phyloP scores from a whole-genome alignment of 306 rosid species.

The Acacia confusa region DNA sequence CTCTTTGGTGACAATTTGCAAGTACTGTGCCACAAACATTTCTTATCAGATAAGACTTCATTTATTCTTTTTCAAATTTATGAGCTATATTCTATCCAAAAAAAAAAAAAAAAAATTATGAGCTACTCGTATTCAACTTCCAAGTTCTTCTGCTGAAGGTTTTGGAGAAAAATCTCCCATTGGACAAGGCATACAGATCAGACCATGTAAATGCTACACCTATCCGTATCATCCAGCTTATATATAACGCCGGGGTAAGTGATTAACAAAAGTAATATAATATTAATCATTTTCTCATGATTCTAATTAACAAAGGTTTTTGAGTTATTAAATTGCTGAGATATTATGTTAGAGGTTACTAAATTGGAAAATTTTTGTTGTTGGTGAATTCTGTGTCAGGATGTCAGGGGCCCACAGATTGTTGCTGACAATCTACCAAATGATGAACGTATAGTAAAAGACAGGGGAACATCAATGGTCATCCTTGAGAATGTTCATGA shows the following conservation, averaged over 20 bases:
- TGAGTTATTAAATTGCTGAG: not conserved
- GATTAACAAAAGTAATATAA: constrained; percentile 17
- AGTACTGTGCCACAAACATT: constrained; percentile 45
- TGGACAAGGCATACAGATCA: constrained; percentile 80
- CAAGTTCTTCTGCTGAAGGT: constrained; percentile 46
- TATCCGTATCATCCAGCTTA: constrained; percentile 83
- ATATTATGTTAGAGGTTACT: too few relatives aligned
- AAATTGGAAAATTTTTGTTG: constrained; percentile 16
- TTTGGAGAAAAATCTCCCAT: constrained; percentile 88
- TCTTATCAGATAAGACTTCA: not conserved
- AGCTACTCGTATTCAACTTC: constrained; percentile 23
- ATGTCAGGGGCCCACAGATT: constrained; percentile 96
- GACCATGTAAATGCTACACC: constrained; percentile 81
- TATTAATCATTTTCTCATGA: not conserved
- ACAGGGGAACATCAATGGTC: constrained; percentile 93
- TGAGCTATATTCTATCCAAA: too few relatives aligned
- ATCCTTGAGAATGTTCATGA: constrained; percentile 94
- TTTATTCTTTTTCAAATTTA: not conserved
- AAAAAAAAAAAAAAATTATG: too few relatives aligned
- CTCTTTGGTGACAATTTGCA: constrained; percentile 87
- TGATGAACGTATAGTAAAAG: constrained; percentile 87
- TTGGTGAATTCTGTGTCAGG: constrained; percentile 46
- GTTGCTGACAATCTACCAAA: constrained; percentile 95
- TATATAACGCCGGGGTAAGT: constrained; percentile 91
- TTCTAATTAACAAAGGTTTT: not conserved